Conservation (phyloP, 2,329 filamentous ascomycete species). For the Dothidotthia symphoricarpi region DNA sequence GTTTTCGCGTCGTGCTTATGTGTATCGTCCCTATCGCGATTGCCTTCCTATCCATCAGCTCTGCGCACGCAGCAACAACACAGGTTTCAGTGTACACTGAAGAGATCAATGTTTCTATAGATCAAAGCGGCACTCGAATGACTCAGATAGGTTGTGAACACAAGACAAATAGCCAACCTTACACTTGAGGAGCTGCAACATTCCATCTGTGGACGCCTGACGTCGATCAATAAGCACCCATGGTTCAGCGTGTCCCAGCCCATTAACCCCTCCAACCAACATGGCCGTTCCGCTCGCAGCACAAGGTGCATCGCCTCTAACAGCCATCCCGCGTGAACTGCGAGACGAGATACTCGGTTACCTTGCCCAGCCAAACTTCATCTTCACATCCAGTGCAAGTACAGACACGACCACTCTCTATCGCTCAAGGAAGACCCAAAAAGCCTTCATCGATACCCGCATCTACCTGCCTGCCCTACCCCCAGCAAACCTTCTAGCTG, state of each 20-base stretch:
- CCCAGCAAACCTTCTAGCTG: slow-evolving; percentile 20
- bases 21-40: background rate
- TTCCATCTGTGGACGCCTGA: too few relatives aligned
- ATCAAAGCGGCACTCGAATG: too few relatives aligned
- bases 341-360: slow-evolving; percentile 27
- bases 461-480: slow-evolving; percentile 26
- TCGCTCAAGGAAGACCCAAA: slow-evolving; percentile 3
- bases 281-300: background rate
- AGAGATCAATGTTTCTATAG: too few relatives aligned
- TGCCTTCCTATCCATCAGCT: background rate
- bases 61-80: background rate
- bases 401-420: slow-evolving; percentile 13
- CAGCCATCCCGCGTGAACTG: slow-evolving; percentile 28
- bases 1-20: too few relatives aligned
- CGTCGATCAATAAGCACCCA: too few relatives aligned
- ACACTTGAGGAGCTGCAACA: too few relatives aligned
- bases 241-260: too few relatives aligned
- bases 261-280: too few relatives aligned
- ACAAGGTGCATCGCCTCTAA: slow-evolving; percentile 9
- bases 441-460: slow-evolving; percentile 27
- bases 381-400: slow-evolving; percentile 24
- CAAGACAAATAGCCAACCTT: too few relatives aligned
- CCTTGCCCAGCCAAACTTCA: slow-evolving; percentile 18
- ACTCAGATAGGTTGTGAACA: too few relatives aligned
- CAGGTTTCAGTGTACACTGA: background rate